phyloP scores from a whole-genome alignment of 2,329 filamentous ascomycete genomes.

The Lasiodiplodia sp. region DNA sequence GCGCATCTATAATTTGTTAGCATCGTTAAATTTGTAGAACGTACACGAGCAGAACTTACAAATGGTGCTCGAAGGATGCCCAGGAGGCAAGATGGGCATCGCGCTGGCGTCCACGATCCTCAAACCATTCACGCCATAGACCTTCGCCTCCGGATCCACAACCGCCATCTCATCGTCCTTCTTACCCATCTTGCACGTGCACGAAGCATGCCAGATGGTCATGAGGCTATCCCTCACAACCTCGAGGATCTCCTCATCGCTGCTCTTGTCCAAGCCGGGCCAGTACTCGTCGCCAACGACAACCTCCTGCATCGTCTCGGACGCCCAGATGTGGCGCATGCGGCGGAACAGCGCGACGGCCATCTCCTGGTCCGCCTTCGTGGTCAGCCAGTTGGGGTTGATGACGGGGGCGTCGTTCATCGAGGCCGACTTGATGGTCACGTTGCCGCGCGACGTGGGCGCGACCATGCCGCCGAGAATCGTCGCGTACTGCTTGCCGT shows the following conservation, averaged over 20 bases:
- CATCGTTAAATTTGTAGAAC: not conserved
- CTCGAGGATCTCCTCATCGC: constrained; percentile 40
- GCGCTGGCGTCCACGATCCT: constrained; percentile 48
- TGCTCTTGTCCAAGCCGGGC: constrained; percentile 38
- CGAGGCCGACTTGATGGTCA: constrained; percentile 42
- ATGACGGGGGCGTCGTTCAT: constrained; percentile 41
- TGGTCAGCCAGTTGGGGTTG: constrained; percentile 46
- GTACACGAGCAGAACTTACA: not conserved
- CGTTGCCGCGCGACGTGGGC: constrained; percentile 45
- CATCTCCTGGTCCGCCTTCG: constrained; percentile 42
- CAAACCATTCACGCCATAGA: constrained; percentile 47
- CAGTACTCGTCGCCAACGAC: constrained; percentile 38
- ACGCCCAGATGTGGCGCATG: constrained; percentile 37
- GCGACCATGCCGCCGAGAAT: constrained; percentile 42
- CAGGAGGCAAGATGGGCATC: constrained; percentile 45
- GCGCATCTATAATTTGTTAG: not conserved
- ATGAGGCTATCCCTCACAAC: constrained; percentile 32
- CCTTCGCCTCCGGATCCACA: constrained; percentile 47
- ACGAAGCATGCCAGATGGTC: constrained; percentile 48
- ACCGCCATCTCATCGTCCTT: constrained; percentile 40
- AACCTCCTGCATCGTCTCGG: constrained; percentile 38
- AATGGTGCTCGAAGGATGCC: constrained; percentile 29
- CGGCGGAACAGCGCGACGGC: constrained; percentile 44
- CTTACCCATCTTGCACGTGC: constrained; percentile 48
- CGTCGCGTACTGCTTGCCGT: constrained; percentile 43